Evolutionary conservation across 2,329 filamentous ascomycete species (phyloP), one percentile per base, ranked within the genome.

Genomic region (Ceratocystis albifundus): DNA sequence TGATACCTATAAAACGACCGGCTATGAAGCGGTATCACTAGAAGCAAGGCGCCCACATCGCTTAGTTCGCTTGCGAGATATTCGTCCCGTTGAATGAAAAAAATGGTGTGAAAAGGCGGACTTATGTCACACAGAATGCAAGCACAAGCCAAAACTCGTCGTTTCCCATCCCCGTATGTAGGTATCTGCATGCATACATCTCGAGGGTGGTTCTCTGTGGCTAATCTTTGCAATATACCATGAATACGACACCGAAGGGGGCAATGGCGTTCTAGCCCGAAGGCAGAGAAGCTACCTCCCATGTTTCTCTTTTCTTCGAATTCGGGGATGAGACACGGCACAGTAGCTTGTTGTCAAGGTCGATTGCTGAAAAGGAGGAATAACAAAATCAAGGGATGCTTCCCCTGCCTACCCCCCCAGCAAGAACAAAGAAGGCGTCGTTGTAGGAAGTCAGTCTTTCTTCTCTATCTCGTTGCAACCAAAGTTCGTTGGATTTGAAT

Each of bases 301-400:
- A 36, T 59, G 55, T 12, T 32, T 17, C 28, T 36, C 22, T 36
- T 30, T 59, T 20, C 55, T 28, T 36, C 36, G 12, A 41, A 41
- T 41, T 41, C 36, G 36, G 36, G 8, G 55, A 30, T 59, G 28
- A 59, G 55, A 59, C 55, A 36, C 55, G 28, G 55, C 28, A 59
- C 55, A 36, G 5, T 17, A 36, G n/a, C 28, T 41, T 10, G 25
- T 15, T 8, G 17, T 20, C 17, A 4, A 59, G 55, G 55, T 32
- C 28, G 20, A 30, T 32, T 59, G 17, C 28, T 59, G 55, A 30
- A 59, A 59, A 59, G 36, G 17, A 55, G 28, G 22, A 20, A 55
- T 2, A n/a, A 53, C 10, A 36, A 59, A 3, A 53, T 4, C 20
- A 53, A 25, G 25, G 48, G 8, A 41, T 15, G 36, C 12, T 12